These are phyloP conservation scores for Plasmodium falciparum DNA, from an alignment of 169 alveolate genomes.

Conservation along the genomic window DNA sequence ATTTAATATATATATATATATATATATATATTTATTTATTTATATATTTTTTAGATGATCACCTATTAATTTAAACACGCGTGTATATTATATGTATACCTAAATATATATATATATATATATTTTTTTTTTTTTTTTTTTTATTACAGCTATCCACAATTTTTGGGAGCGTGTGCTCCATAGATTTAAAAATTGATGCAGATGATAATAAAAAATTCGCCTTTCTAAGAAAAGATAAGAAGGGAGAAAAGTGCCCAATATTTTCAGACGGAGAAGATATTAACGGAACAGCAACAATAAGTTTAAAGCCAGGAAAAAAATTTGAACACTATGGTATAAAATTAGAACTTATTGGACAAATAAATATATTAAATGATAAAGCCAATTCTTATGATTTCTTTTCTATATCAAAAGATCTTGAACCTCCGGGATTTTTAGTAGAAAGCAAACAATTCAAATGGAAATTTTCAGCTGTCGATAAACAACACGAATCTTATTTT, in stretches of 20 bases:
- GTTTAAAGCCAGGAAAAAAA: conserved; percentile 93
- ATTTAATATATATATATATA: no score
- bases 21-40: no score
- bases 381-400: conserved; percentile 95
- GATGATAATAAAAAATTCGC: conserved; percentile 82
- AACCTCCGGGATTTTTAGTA: conserved; percentile 96
- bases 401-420: conserved; percentile 96
- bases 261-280: conserved; percentile 93
- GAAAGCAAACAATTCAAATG: conserved; percentile 94
- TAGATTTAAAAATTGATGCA: conserved; percentile 83
- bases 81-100: no score
- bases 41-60: no score
- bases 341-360: conserved; percentile 97
- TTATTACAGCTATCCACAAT: conserved; percentile 83
- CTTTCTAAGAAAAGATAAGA: conserved; percentile 82
- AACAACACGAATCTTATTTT: conserved; percentile 97
- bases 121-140: background rate
- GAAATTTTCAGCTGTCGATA: conserved; percentile 96
- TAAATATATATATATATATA: no score
- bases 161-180: conserved; percentile 85
- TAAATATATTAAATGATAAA: conserved; percentile 93
- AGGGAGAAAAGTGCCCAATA: conserved; percentile 88
- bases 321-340: conserved; percentile 98
- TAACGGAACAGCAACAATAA: conserved; percentile 93
- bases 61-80: no score